Base-by-base conservation (phyloP, 768 basidiomycete genomes). In the Suillus cothurnatus region DNA sequence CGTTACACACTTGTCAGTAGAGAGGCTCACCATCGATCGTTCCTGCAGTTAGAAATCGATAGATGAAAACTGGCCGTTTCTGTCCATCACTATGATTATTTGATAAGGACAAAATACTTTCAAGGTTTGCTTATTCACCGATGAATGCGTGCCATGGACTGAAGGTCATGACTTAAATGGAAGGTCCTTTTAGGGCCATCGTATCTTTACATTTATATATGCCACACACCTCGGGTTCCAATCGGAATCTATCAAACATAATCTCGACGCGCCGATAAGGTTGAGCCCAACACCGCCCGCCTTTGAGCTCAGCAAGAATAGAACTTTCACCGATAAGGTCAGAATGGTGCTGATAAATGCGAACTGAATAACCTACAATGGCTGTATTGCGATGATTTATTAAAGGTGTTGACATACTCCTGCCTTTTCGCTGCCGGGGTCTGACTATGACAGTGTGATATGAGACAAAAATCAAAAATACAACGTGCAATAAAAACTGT, bases 81-180 rank as follows among this genome's bases (percentile, higher is more conserved):
- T 99, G 97, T 0, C 97, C 97, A 78, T 99, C 96, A 23, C 95
- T 96, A 31, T 62, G 57, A 65, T 26, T 14, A 63, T 36, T 31
- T 70, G 26, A 66, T 64, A 12, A 64, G 64, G 60, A 68, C 23
- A 68, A 57, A 32, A 53, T 53, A 21, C 21, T 61, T 64, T 26
- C 39, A 66, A 61, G 26, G 45, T 61, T 28, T 65, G 6, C 38
- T 26, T 55, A 69, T 79, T 55, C 66, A 94, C 94, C 94, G 86
- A 77, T 97, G 94, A 73, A 96, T 97, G 58, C 97, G 87, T 61
- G 95, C 97, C 97, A 99, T 99, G 2, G 97, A 91, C 77, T 99
- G 97, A 21, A 95, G 76, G 78, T 99, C 97, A 71, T 92, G 92
- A 71, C 92, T 94, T 26, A 39, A 56, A 23, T 28, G 34, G 63